phyloP scores from a whole-genome alignment of 148 eudicot genomes.

The Chenopodium berlandieri region DNA sequence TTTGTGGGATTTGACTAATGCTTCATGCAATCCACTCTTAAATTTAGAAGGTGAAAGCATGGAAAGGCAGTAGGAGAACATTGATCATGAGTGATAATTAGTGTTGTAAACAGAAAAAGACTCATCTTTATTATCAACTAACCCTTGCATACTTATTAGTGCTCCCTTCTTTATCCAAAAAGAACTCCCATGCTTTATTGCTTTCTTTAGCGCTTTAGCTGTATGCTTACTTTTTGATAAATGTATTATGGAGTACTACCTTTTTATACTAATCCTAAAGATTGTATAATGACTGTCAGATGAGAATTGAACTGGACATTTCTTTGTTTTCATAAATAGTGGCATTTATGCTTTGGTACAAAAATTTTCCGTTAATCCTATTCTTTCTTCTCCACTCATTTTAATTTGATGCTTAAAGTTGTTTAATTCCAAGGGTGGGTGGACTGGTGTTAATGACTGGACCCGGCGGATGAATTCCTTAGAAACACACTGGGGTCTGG shows the following conservation, averaged over 20 bases:
- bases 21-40: neutral
- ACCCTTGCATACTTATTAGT: conserved; percentile 16
- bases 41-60: conserved; percentile 17
- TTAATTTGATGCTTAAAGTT: neutral
- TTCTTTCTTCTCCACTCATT: neutral
- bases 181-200: conserved; percentile 13
- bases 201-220: conserved; percentile 20
- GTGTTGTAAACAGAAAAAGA: conserved; percentile 11
- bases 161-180: conserved; percentile 17
- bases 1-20: neutral
- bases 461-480: conserved; percentile 11
- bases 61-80: conserved; percentile 12
- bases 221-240: conserved; percentile 1
- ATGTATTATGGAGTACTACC: too few species aligned
- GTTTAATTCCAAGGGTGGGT: neutral
- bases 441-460: neutral
- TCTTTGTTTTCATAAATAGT: conserved; percentile 10
- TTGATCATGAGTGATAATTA: conserved; percentile 20
- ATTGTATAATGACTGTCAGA: neutral
- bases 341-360: conserved; percentile 9
- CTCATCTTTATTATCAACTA: conserved; percentile 18
- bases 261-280: neutral
- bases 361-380: neutral
- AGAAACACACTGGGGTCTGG: conserved; percentile 7
- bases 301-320: neutral